Evolutionary conservation across 148 eudicot genomes (phyloP).

Genomic region (Nyssa sinensis): DNA sequence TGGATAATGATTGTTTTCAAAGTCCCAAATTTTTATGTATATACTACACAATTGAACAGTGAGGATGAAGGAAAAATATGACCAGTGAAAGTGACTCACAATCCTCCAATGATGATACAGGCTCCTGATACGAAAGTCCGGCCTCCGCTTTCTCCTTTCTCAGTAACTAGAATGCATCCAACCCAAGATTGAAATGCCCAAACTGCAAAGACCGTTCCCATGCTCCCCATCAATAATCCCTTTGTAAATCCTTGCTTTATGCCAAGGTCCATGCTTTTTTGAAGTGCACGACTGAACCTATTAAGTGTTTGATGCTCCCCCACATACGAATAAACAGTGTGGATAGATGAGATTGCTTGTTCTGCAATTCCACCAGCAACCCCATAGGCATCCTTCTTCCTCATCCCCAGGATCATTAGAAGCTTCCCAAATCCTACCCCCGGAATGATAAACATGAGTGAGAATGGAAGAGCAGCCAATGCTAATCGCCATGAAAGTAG

Average conservation of each 20-base stretch:
- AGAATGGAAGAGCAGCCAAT: slow-evolving; percentile 32
- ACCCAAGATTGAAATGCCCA: slow-evolving; percentile 47
- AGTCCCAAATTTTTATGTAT: neutral
- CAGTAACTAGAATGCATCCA: slow-evolving; percentile 35
- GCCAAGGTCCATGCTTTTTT: slow-evolving; percentile 30
- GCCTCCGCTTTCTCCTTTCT: slow-evolving; percentile 40
- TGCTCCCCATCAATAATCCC: slow-evolving; percentile 44
- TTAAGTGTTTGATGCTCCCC: slow-evolving; percentile 36
- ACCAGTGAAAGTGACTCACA: slow-evolving; percentile 27
- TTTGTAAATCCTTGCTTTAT: slow-evolving; percentile 38
- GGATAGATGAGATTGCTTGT: slow-evolving; percentile 44
- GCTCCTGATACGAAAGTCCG: slow-evolving; percentile 31
- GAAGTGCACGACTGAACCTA: slow-evolving; percentile 37
- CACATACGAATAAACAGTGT: slow-evolving; percentile 51
- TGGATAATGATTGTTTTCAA: neutral
- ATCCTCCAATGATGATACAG: slow-evolving; percentile 33
- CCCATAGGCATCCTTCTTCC: slow-evolving; percentile 40
- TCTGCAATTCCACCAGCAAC: slow-evolving; percentile 43
- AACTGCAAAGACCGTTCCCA: slow-evolving; percentile 34
- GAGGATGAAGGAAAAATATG: neutral
- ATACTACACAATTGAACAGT: neutral
- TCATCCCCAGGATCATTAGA: slow-evolving; percentile 26
- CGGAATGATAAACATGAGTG: slow-evolving; percentile 32
- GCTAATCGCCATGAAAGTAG: slow-evolving; percentile 47
- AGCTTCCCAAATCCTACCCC: slow-evolving; percentile 37